phyloP scores from a whole-genome alignment of 257 asterid genomes.

The Anisodus acutangulus region DNA sequence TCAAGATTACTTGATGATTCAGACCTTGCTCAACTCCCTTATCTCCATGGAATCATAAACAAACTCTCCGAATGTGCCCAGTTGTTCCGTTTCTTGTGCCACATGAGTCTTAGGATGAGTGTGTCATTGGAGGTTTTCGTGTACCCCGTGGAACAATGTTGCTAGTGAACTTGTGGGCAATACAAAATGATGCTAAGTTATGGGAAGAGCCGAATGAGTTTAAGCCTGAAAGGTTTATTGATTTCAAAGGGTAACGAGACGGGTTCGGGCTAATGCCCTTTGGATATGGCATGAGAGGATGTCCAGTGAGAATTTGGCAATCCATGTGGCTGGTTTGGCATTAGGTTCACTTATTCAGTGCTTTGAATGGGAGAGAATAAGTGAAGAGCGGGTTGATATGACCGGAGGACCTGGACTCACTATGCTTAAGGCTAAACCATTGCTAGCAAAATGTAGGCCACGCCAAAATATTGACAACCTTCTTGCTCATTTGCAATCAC shows the following conservation, averaged over 20 bases:
- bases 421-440: slow-evolving; percentile 30
- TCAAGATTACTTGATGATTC: slow-evolving; percentile 54
- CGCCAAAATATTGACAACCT: slow-evolving; percentile 32
- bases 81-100: slow-evolving; percentile 30
- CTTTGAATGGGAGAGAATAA: slow-evolving; percentile 42
- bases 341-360: slow-evolving; percentile 37
- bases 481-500: slow-evolving; percentile 18
- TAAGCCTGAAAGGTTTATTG: slow-evolving; percentile 41
- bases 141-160: slow-evolving; percentile 38
- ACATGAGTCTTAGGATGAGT: slow-evolving; percentile 37
- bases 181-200: slow-evolving; percentile 35
- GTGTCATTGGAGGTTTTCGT: slow-evolving; percentile 34
- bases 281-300: slow-evolving; percentile 41
- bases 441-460: slow-evolving; percentile 29
- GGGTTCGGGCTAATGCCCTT: slow-evolving; percentile 36
- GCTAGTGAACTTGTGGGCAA: slow-evolving; percentile 38
- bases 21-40: slow-evolving; percentile 47
- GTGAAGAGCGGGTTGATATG: slow-evolving; percentile 37
- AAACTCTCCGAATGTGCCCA: slow-evolving; percentile 38
- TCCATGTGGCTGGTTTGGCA: slow-evolving; percentile 26
- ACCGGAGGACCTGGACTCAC: slow-evolving; percentile 32
- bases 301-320: slow-evolving; percentile 36
- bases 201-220: slow-evolving; percentile 38
- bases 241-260: slow-evolving; percentile 22
- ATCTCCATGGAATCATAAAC: slow-evolving; percentile 25